Conservation (phyloP, 2,329 filamentous ascomycete genomes). For the Teratosphaeria epicoccoides region DNA sequence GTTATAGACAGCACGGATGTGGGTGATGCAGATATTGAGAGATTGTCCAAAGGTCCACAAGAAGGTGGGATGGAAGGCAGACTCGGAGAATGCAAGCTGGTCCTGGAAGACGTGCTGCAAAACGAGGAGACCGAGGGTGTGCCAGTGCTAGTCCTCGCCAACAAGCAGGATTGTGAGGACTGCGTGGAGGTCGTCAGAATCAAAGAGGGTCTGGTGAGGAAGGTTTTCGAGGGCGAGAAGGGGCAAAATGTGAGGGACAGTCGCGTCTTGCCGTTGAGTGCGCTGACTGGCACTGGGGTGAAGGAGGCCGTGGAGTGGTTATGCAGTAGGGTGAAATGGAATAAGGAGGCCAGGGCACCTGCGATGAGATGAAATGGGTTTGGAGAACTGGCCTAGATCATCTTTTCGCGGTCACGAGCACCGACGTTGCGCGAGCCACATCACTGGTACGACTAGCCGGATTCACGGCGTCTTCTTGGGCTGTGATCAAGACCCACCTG, state of each 20-base stretch:
- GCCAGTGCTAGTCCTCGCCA: constrained; percentile 82
- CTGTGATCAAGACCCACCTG: too few species aligned
- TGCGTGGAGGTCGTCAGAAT: constrained; percentile 95
- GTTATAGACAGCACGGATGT: constrained; percentile 94
- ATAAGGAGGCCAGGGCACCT: constrained; percentile 83
- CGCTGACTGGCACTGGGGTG: constrained; percentile 74
- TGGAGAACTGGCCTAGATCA: background rate
- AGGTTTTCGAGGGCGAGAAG: constrained; percentile 91
- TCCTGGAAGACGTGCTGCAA: constrained; percentile 81
- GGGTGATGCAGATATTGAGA: constrained; percentile 64
- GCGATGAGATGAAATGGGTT: constrained; percentile 65
- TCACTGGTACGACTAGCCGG: too few species aligned
- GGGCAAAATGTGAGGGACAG: constrained; percentile 78
- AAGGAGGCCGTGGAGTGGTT: constrained; percentile 97
- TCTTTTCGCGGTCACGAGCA: too few species aligned
- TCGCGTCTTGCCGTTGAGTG: constrained; percentile 80
- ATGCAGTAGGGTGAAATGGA: constrained; percentile 84
- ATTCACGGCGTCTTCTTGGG: too few species aligned
- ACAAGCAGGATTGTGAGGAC: constrained; percentile 96
- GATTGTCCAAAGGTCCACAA: constrained; percentile 26
- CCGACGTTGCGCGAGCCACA: too few species aligned
- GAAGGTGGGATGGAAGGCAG: constrained; percentile 39
- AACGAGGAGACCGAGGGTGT: constrained; percentile 83
- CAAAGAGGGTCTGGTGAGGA: constrained; percentile 91
- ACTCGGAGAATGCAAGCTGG: constrained; percentile 77